phyloP scores from a whole-genome alignment of 495 filamentous ascomycete species.

The Aspergillus diversus region DNA sequence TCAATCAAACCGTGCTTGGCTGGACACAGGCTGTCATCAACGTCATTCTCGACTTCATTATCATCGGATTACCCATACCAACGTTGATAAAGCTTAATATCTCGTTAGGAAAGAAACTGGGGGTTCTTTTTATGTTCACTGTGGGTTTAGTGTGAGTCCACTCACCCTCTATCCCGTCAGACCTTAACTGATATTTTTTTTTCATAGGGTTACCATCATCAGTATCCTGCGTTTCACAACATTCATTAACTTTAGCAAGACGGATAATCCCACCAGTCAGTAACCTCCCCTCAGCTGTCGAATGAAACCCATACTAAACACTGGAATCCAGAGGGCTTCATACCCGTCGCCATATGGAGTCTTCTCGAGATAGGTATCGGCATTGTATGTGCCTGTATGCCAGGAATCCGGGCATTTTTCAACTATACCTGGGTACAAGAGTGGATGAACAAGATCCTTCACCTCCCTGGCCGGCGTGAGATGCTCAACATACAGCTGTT shows the following conservation, averaged over 20 bases:
- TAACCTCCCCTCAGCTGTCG: not conserved
- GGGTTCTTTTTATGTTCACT: constrained; percentile 29
- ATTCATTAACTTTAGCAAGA: constrained; percentile 29
- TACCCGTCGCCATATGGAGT: constrained; percentile 35
- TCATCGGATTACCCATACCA: constrained; percentile 41
- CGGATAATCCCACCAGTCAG: constrained; percentile 6
- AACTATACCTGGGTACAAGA: constrained; percentile 29
- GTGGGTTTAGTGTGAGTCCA: constrained; percentile 33
- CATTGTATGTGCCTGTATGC: constrained; percentile 52
- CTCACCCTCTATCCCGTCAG: not conserved
- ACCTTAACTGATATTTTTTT: too few species aligned
- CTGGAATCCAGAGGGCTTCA: constrained; percentile 27
- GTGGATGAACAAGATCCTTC: too few species aligned
- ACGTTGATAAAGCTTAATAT: constrained; percentile 26
- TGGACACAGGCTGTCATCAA: constrained; percentile 47
- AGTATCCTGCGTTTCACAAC: constrained; percentile 36
- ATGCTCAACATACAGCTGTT: too few species aligned
- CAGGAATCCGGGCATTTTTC: constrained; percentile 38
- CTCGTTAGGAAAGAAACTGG: constrained; percentile 23
- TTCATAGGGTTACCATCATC: constrained; percentile 35
- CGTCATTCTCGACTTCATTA: constrained; percentile 44
- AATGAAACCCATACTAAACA: constrained; percentile 25
- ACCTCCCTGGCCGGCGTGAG: too few species aligned
- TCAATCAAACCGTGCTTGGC: constrained; percentile 44
- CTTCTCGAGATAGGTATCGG: constrained; percentile 47